phyloP scores from a whole-genome alignment of 1,284 basidiomycete genomes.

The Cryptococcus depauperatus region DNA sequence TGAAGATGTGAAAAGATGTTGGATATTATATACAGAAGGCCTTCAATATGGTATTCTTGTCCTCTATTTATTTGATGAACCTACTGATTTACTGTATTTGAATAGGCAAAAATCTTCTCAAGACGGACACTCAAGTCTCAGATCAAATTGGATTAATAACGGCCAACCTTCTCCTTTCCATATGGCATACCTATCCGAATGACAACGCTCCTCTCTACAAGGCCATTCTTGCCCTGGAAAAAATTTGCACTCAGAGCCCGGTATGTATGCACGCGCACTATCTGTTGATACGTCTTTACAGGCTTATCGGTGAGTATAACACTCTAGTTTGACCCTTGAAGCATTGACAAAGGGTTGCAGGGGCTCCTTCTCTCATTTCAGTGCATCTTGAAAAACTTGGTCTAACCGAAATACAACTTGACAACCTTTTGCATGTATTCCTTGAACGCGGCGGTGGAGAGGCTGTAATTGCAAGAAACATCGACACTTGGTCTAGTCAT shows the following conservation, averaged over 20 bases:
- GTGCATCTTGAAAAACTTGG: constrained; percentile 18
- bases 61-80: background rate
- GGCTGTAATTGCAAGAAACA: constrained; percentile 9
- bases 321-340: background rate
- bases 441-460: constrained; percentile 27
- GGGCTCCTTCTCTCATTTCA: constrained; percentile 17
- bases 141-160: constrained; percentile 29
- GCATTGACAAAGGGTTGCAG: constrained; percentile 1
- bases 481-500: background rate
- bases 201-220: constrained; percentile 13
- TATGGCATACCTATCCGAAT: constrained; percentile 15
- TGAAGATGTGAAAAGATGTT: constrained; percentile 16
- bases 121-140: constrained; percentile 34
- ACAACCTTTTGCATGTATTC: constrained; percentile 28
- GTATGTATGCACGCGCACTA: constrained; percentile 21
- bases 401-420: constrained; percentile 34
- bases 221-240: constrained; percentile 21
- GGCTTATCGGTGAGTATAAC: constrained; percentile 24
- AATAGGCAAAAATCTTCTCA: constrained; percentile 25
- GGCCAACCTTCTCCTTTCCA: constrained; percentile 19
- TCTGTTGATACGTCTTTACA: constrained; percentile 28
- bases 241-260: constrained; percentile 22
- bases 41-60: constrained; percentile 24
- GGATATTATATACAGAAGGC: constrained; percentile 28
- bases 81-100: background rate